Conservation (phyloP, 306 rosid genomes). For the Casuarina cunninghamiana region DNA sequence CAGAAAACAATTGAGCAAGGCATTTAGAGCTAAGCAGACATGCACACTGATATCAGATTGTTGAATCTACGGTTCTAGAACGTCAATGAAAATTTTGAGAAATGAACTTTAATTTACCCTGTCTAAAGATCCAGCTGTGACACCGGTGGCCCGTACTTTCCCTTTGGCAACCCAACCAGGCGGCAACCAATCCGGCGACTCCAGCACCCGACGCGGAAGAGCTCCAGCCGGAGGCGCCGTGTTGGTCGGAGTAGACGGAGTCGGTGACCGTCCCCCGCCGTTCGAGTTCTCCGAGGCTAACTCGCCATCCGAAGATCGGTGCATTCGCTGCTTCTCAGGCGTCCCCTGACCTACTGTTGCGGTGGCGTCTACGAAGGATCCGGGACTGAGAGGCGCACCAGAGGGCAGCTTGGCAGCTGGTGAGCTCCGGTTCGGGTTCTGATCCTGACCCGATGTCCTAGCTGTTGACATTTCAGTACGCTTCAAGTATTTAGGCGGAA, state of each 20-base stretch:
- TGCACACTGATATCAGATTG: neutral
- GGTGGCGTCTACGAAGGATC: constrained; percentile 41
- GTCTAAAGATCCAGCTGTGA: constrained; percentile 50
- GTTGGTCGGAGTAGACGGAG: neutral
- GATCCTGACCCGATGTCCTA: neutral
- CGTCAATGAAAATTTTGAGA: neutral
- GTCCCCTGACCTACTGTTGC: neutral
- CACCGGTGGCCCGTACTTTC: constrained; percentile 59
- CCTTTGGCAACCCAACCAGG: constrained; percentile 41
- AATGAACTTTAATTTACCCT: constrained; percentile 35
- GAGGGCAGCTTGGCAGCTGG: constrained; percentile 5
- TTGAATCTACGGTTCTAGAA: neutral
- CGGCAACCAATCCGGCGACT: constrained; percentile 47
- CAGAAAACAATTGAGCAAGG: too few species aligned
- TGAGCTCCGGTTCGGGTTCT: constrained; percentile 6
- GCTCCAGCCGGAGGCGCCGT: neutral
- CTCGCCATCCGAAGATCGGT: constrained; percentile 7
- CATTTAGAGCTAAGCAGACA: neutral
- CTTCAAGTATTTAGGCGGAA: neutral
- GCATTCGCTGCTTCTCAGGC: neutral
- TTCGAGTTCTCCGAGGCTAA: constrained; percentile 12
- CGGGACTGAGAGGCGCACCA: constrained; percentile 49
- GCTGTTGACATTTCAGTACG: neutral
- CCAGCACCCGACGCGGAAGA: neutral
- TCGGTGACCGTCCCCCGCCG: constrained; percentile 3